Evolutionary conservation across 495 filamentous ascomycete species (phyloP).

Genomic region (Trichocladium antarcticum): DNA sequence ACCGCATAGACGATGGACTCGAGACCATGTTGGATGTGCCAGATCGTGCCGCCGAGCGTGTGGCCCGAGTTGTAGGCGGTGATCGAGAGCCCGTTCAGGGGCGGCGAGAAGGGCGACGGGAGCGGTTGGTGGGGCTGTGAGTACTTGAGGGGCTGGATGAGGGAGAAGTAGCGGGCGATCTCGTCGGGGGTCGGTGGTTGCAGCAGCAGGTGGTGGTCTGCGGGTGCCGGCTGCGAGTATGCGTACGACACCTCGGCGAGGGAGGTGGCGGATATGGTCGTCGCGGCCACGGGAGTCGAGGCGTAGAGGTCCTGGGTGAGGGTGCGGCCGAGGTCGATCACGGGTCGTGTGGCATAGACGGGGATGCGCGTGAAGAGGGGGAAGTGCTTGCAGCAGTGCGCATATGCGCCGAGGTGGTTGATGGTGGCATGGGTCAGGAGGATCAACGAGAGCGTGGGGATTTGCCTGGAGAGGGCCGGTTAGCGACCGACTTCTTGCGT

Average conservation of each 20-base stretch:
- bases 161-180: constrained; percentile 79
- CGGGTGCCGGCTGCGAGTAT: constrained; percentile 40
- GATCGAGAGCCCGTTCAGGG: constrained; percentile 83
- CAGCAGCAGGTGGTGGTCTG: constrained; percentile 52
- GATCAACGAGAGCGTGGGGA: constrained; percentile 83
- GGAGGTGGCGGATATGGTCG: constrained; percentile 58
- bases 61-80: constrained; percentile 96
- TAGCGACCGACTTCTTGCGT: not conserved
- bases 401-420: constrained; percentile 83
- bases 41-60: constrained; percentile 92
- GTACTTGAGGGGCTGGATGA: constrained; percentile 93
- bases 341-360: constrained; percentile 89
- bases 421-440: constrained; percentile 90
- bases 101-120: constrained; percentile 74
- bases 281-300: constrained; percentile 75
- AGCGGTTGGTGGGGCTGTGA: constrained; percentile 87
- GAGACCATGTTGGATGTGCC: constrained; percentile 95
- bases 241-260: constrained; percentile 55
- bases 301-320: constrained; percentile 86
- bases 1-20: constrained; percentile 96
- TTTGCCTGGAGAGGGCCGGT: constrained; percentile 46
- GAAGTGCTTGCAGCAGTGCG: constrained; percentile 93
- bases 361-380: constrained; percentile 86
- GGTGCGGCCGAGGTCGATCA: constrained; percentile 85
- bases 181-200: constrained; percentile 75